A percentile compares a stretch with the other conserved stretches of the same genome.
Conservation (phyloP, 2,329 filamentous ascomycete species). For the Trichoderma afroharzianum region DNA sequence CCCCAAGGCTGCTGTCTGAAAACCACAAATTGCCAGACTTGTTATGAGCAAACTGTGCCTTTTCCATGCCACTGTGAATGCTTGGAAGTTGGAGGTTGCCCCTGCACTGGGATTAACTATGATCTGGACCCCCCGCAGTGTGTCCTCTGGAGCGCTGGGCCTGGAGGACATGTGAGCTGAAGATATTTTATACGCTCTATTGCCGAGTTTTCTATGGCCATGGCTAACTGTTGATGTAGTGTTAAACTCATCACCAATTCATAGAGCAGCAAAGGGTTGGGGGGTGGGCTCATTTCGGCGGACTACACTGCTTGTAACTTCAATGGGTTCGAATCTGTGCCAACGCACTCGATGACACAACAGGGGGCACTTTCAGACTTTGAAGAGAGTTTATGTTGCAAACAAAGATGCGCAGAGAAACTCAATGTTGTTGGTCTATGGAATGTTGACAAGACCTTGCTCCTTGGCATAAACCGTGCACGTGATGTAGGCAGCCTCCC, state of each 20-base stretch:
- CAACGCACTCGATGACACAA: neutral
- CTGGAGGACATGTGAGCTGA: neutral
- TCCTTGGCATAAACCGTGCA: neutral
- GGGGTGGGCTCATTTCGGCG: neutral
- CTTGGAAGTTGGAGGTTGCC: neutral
- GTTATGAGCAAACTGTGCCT: neutral
- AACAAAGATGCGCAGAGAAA: neutral
- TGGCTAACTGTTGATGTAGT: neutral
- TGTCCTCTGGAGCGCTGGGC: neutral
- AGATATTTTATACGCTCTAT: neutral
- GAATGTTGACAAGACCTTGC: neutral
- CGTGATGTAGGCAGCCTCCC: neutral
- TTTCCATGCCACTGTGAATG: slow-evolving; percentile 4
- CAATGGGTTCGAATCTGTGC: neutral
- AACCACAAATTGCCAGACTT: slow-evolving; percentile 1
- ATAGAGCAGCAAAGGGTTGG: neutral
- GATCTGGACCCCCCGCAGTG: neutral
- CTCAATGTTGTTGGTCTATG: neutral
- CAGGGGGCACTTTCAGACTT: neutral
- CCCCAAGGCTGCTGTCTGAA: neutral
- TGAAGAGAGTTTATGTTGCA: no score
- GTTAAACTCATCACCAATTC: neutral
- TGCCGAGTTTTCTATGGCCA: neutral
- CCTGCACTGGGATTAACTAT: slow-evolving; percentile 3
- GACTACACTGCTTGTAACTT: neutral